Conservation (phyloP, 805 yeast species). For the Wickerhamomyces tratensis region DNA sequence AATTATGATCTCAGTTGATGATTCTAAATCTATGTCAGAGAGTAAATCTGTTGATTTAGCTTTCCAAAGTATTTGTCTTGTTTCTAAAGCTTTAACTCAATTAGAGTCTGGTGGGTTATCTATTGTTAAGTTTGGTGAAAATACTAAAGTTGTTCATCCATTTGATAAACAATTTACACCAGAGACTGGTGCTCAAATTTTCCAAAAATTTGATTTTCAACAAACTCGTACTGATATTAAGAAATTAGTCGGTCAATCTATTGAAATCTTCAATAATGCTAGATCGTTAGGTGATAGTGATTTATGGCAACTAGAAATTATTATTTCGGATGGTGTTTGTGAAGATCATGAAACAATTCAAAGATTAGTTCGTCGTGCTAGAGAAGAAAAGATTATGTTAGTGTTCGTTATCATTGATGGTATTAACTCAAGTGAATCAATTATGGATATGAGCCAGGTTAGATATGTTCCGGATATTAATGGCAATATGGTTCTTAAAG, state of each 20-base stretch:
- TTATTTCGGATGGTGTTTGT: conserved; percentile 93
- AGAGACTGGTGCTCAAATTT: conserved; percentile 74
- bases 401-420: conserved; percentile 95
- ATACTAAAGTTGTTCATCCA: conserved; percentile 76
- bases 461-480: conserved; percentile 59
- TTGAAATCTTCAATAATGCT: conserved; percentile 59
- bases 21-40: conserved; percentile 95
- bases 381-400: conserved; percentile 88
- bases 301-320: conserved; percentile 88
- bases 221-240: conserved; percentile 82
- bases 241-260: conserved; percentile 60
- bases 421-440: conserved; percentile 72
- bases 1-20: conserved; percentile 95
- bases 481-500: conserved; percentile 67
- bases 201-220: conserved; percentile 85
- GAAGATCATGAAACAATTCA: conserved; percentile 85
- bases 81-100: conserved; percentile 87
- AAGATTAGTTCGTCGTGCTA: conserved; percentile 79
- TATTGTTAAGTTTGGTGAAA: conserved; percentile 84
- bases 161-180: conserved; percentile 78
- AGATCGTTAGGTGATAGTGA: conserved; percentile 40
- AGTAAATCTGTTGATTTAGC: conserved; percentile 86
- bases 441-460: conserved; percentile 92
- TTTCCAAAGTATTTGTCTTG: conserved; percentile 88
- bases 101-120: conserved; percentile 91